Conservation (phyloP, 345 rosid species). For the Syzygium aqueum region DNA sequence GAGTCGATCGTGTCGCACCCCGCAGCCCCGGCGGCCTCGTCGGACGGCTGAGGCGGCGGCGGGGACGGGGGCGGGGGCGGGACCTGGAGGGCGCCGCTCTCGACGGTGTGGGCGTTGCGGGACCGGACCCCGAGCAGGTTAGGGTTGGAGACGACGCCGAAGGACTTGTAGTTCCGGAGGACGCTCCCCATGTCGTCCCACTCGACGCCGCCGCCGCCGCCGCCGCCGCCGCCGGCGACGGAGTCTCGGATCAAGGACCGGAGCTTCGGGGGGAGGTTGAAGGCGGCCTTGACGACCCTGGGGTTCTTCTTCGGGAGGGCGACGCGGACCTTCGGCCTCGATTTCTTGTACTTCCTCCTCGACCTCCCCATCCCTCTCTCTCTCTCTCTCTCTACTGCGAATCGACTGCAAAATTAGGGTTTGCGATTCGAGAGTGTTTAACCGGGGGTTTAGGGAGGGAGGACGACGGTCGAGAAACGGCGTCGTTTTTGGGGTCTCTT, state of each 20-base stretch:
- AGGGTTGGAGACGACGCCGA: conserved; percentile 87
- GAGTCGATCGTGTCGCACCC: conserved; percentile 55
- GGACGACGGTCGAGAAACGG: neutral
- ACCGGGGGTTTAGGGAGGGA: neutral
- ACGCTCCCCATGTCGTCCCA: conserved; percentile 91
- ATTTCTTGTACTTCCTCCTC: conserved; percentile 73
- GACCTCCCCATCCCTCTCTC: conserved; percentile 70
- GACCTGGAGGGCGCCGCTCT: conserved; percentile 58
- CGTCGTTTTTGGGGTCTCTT: neutral
- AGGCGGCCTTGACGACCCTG: conserved; percentile 63
- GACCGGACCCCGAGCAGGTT: conserved; percentile 66
- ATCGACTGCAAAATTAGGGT: neutral
- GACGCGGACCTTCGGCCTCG: conserved; percentile 70
- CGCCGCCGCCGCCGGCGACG: conserved; percentile 2
- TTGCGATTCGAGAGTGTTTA: neutral
- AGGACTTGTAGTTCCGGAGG: conserved; percentile 75
- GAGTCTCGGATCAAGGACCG: conserved; percentile 46
- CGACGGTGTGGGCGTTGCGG: conserved; percentile 63
- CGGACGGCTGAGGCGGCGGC: conserved; percentile 9
- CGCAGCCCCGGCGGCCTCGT: conserved; percentile 13
- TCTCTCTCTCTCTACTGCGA: neutral
- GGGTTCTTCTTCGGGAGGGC: conserved; percentile 83
- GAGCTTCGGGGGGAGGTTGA: conserved; percentile 83
- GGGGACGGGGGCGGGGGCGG: conserved; percentile 26
- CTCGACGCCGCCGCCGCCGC: conserved; percentile 15